Evolutionary conservation across 441 rosid species (phyloP).

Genomic region (Syzygium syzygioides): DNA sequence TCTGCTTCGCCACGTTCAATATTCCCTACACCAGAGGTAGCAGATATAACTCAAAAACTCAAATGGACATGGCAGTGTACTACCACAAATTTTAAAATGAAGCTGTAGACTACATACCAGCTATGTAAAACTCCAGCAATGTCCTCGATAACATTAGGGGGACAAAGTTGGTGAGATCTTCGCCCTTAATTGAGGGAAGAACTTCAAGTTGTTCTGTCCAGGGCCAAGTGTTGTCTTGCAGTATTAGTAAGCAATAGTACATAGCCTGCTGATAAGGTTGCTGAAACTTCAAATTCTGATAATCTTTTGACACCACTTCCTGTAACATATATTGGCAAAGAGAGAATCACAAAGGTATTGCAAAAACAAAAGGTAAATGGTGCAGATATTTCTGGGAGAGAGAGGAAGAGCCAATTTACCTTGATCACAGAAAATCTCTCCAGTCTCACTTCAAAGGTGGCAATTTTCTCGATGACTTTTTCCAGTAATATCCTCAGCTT

Average conservation of each 20-base stretch:
- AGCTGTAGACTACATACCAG: slow-evolving; percentile 35
- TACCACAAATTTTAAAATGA: not conserved
- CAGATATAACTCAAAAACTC: not conserved
- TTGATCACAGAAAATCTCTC: slow-evolving; percentile 77
- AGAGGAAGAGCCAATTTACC: slow-evolving; percentile 33
- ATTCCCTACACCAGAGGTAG: slow-evolving; percentile 42
- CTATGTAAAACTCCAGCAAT: slow-evolving; percentile 74
- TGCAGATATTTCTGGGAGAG: not conserved
- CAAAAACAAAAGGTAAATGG: not conserved
- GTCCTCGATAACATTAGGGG: slow-evolving; percentile 65
- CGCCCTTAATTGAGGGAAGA: slow-evolving; percentile 47
- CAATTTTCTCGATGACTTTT: slow-evolving; percentile 58
- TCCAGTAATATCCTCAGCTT: slow-evolving; percentile 72
- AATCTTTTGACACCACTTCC: slow-evolving; percentile 65
- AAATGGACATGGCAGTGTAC: not conserved
- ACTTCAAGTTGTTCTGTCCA: slow-evolving; percentile 72
- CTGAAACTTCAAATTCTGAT: slow-evolving; percentile 63
- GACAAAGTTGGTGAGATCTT: slow-evolving; percentile 56
- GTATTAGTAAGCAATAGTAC: slow-evolving; percentile 56
- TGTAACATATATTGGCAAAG: slow-evolving; percentile 5
- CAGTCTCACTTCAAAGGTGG: slow-evolving; percentile 63
- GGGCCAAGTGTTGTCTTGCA: slow-evolving; percentile 52
- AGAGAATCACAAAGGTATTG: not conserved
- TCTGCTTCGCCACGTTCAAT: slow-evolving; percentile 59
- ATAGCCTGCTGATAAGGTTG: slow-evolving; percentile 76